Evolutionary conservation across 139 green algal species (phyloP).

Genomic region (Prasinococcaceae sp.): DNA sequence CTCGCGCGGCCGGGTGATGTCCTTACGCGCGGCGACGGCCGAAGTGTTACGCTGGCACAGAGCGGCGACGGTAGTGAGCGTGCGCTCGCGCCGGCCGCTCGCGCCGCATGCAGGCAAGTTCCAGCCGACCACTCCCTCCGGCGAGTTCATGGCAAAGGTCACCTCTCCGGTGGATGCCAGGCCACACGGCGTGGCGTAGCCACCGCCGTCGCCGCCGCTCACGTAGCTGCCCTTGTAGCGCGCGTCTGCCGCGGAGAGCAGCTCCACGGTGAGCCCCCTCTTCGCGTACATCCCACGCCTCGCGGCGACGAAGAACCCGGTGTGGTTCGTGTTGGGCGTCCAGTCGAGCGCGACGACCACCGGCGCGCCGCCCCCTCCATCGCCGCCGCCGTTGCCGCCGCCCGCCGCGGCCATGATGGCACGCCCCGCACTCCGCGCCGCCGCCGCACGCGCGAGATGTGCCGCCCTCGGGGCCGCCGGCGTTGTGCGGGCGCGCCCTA

Average conservation of each 20-base stretch:
- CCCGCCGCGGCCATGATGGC: neutral
- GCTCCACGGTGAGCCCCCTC: conserved; percentile 30
- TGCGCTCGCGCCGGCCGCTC: neutral
- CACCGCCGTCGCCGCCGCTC: too few relatives aligned
- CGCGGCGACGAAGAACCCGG: conserved; percentile 36
- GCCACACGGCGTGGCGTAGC: too few relatives aligned
- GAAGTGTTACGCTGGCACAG: conserved; percentile 23
- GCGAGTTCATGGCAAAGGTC: conserved; percentile 10
- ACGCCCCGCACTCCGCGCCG: too few relatives aligned
- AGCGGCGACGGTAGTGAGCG: conserved; percentile 5
- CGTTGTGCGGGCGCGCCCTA: too few relatives aligned
- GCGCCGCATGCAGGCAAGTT: conserved; percentile 1
- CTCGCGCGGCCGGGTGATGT: too few relatives aligned
- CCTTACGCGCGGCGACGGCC: too few relatives aligned
- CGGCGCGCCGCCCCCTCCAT: too few relatives aligned
- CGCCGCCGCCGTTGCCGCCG: neutral
- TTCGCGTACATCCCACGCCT: conserved; percentile 12
- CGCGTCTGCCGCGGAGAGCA: conserved; percentile 39
- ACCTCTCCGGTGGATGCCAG: too few relatives aligned
- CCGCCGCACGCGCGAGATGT: too few relatives aligned
- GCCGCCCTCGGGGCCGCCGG: too few relatives aligned
- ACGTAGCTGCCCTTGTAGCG: conserved; percentile 42
- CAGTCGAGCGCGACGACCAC: conserved; percentile 59
- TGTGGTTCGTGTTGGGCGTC: conserved; percentile 71
- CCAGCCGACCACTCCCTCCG: conserved; percentile 8